Evolutionary conservation across 768 basidiomycete species (phyloP), one percentile per base, ranked within the genome.

Genomic region (Psilocybe subaeruginosa): DNA sequence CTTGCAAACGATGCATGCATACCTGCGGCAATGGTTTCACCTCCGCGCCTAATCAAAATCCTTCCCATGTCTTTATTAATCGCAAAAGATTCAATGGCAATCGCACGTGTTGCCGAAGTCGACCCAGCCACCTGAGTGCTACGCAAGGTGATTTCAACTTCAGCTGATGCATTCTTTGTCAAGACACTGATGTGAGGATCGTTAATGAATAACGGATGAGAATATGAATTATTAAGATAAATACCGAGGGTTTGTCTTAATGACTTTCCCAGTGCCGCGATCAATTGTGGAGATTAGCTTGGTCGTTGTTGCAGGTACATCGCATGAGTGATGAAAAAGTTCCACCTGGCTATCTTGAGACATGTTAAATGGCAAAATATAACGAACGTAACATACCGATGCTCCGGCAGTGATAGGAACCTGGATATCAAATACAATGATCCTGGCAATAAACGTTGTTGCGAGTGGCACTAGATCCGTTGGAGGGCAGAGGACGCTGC

Each of bases 21-120:
- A 89, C 95, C 96, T 48, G 96, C 96, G 41, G 89, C 94, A 61
- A 99, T 91, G 0, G 97, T 98, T 77, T 98, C 96, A 0, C 97
- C 97, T 31, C 87, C 88, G 56, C 97, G 79, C 47, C 97, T 80
- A 60, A 99, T 79, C 64, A 99, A 71, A 54, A 99, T 84, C 50
- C 97, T 78, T 0, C 97, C 97, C 97, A 99, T 97, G 58, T 96
- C 93, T 74, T 99, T 99, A 76, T 96, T 99, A 6, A 77, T 76
- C 0, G 86, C 74, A 66, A 97, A 97, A 1, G 92, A 83, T 71
- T 99, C 97, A 14, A 99, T 70, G 11, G 97, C 93, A 27, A 98
- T 90, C 2, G 88, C 82, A 7, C 86, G 79, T 14, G 79, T 76
- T 35, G 74, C 70, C 0, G 74, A 66, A 3, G 79, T 63, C 8